phyloP scores from a whole-genome alignment of 768 basidiomycete species.

The Tricholoma terreum region DNA sequence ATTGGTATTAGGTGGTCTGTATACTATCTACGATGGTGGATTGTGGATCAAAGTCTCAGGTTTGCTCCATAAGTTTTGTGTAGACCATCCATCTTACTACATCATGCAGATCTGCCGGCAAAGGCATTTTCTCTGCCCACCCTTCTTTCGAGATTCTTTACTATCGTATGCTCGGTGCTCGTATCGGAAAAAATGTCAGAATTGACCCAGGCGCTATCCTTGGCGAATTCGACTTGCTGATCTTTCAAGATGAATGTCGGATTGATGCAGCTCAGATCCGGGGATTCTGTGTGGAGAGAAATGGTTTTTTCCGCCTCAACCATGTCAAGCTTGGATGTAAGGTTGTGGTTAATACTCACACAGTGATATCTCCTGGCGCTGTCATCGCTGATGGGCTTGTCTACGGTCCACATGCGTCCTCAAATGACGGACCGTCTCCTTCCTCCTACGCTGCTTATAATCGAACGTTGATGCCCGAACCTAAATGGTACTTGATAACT shows the following conservation, averaged over 20 bases:
- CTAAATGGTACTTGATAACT: slow-evolving; percentile 28
- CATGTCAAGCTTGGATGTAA: slow-evolving; percentile 35
- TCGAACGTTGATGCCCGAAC: slow-evolving; percentile 32
- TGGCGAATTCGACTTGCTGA: slow-evolving; percentile 44
- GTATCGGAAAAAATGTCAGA: slow-evolving; percentile 37
- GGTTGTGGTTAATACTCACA: slow-evolving; percentile 42
- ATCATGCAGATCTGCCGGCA: slow-evolving; percentile 30
- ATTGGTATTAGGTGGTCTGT: slow-evolving; percentile 42
- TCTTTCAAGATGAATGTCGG: slow-evolving; percentile 40
- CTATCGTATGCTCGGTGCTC: slow-evolving; percentile 44
- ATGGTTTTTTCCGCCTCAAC: slow-evolving; percentile 41
- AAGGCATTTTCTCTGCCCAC: slow-evolving; percentile 40
- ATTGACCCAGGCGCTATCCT: slow-evolving; percentile 39
- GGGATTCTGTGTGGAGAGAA: slow-evolving; percentile 44
- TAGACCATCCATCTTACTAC: background rate
- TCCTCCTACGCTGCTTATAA: slow-evolving; percentile 37
- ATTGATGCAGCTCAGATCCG: slow-evolving; percentile 39
- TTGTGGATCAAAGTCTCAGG: slow-evolving; percentile 38
- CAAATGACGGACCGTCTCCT: slow-evolving; percentile 36
- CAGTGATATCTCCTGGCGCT: slow-evolving; percentile 41
- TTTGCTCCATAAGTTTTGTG: slow-evolving; percentile 2
- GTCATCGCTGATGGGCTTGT: slow-evolving; percentile 33
- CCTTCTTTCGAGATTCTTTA: slow-evolving; percentile 37
- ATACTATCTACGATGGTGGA: slow-evolving; percentile 44
- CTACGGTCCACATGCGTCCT: slow-evolving; percentile 47